These are phyloP conservation scores for Stachybotrys chartarum DNA, from an alignment of 2,329 filamentous ascomycete species.

Conservation along the genomic window DNA sequence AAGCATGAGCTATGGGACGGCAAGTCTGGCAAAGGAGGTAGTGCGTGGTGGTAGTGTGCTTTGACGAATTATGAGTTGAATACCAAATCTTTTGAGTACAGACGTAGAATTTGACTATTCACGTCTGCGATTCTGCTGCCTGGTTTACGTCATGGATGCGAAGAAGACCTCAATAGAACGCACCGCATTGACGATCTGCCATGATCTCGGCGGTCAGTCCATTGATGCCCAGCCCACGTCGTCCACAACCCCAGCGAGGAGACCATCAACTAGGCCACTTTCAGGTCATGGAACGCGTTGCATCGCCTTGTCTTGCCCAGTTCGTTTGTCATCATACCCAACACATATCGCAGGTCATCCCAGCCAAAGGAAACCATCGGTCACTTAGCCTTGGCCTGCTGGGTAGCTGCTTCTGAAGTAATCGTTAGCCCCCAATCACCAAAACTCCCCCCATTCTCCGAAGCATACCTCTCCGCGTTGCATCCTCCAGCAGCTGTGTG, in stretches of 20 bases:
- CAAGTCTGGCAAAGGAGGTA: slow-evolving; percentile 28
- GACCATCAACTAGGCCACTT: too few relatives aligned
- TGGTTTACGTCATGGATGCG: neutral
- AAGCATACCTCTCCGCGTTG: slow-evolving; percentile 69
- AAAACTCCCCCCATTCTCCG: neutral
- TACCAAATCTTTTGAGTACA: neutral
- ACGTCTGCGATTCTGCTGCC: neutral
- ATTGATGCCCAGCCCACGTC: too few relatives aligned
- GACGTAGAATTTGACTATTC: neutral
- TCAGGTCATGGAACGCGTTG: too few relatives aligned
- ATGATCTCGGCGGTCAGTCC: too few relatives aligned
- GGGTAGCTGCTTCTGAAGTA: slow-evolving; percentile 46
- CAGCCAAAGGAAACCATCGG: neutral
- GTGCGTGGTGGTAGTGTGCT: slow-evolving; percentile 28
- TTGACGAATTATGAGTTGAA: neutral
- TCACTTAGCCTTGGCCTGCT: slow-evolving; percentile 50
- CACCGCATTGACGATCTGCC: too few relatives aligned
- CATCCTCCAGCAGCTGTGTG: slow-evolving; percentile 81
- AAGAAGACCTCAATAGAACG: neutral
- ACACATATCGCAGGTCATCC: neutral
- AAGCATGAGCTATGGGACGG: slow-evolving; percentile 29
- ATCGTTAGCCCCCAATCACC: slow-evolving; percentile 4
- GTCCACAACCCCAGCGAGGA: too few relatives aligned
- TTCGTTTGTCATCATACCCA: neutral
- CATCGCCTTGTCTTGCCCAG: too few relatives aligned